Evolutionary conservation across 352 stramenopile species (phyloP), one percentile per base, ranked within the genome.

Genomic region (Phytopythium oedochilum): DNA sequence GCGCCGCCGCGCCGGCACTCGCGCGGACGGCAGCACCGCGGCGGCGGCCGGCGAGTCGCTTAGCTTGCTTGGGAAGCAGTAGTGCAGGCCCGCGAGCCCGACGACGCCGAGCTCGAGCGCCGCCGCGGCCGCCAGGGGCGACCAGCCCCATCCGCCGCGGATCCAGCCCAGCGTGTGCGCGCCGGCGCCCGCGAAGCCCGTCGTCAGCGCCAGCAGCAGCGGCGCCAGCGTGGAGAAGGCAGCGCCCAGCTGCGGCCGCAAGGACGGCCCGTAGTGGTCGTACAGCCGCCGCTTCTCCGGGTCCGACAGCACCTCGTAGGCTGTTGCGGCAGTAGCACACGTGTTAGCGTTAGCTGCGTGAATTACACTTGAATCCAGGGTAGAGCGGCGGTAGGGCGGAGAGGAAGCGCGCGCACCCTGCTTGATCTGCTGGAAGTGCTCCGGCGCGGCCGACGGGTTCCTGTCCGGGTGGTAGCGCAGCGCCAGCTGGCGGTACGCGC

Each of bases 401-500:
- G 9, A 2, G 42, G 11, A 32, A 28, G 9, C 0, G 26, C 4
- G 8, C 55, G 17, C 20, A 76, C 71, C 74, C 66, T 89, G 66
- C 10, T 69, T 85, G 40, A 91, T 86, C 4, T 74, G 64, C 58
- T 91, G 81, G 66, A 98, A 98, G 51, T 97, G 77, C 61, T 97
- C 82, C 0, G 86, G 82, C 40, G 88, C 73, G 2, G 84, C 88
- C 39, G 82, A 83, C 14, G 83, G 89, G 68, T 98, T 98, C 74
- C 98, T 98, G 72, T 99, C 96, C 3, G 96, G 96, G 56, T 99
- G 95, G n/a, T 97, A 88, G 70, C 97, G 88, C 31, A 98, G 78
- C 57, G 86, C 90, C 53, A 97, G 75, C 45, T 82, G 81, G 48
- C 97, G 96, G 68, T 99, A 99, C 5, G 96, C 91, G 47, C 91